Conservation (phyloP, 768 basidiomycete species). For the Mycena rosella region DNA sequence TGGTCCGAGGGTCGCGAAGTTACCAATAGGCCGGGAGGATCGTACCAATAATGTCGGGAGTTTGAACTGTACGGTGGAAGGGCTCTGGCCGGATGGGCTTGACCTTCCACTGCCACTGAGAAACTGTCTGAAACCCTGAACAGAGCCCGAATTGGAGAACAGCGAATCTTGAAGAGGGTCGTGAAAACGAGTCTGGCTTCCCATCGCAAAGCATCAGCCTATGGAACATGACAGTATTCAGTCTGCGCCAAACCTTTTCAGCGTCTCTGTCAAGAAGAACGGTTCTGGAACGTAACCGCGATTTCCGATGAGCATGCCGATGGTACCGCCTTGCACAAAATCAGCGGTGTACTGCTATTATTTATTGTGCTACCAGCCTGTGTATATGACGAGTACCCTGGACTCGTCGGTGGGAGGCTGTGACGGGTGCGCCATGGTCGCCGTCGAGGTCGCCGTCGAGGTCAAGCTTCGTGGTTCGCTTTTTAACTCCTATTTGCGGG, state of each 20-base stretch:
- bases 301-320: conserved; percentile 86
- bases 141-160: conserved; percentile 83
- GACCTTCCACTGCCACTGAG: conserved; percentile 76
- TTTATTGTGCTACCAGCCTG: conserved; percentile 53
- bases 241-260: conserved; percentile 47
- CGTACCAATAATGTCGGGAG: conserved; percentile 69
- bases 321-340: conserved; percentile 73
- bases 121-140: conserved; percentile 82
- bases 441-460: conserved; percentile 1
- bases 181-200: conserved; percentile 89
- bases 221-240: neutral
- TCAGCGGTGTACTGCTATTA: neutral
- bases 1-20: conserved; percentile 51
- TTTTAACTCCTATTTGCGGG: conserved; percentile 23
- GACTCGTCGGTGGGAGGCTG: conserved; percentile 73
- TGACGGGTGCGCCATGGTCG: conserved; percentile 59
- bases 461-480: neutral
- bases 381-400: conserved; percentile 89
- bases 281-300: conserved; percentile 89
- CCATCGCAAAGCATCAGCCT: conserved; percentile 30
- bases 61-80: conserved; percentile 39
- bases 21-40: conserved; percentile 77
- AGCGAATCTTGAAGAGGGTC: conserved; percentile 91
- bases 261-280: conserved; percentile 87
- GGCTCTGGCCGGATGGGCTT: conserved; percentile 53